Evolutionary conservation across 2,329 filamentous ascomycete species (phyloP), one percentile per base, ranked within the genome.

Genomic region (Aspergillus persii): DNA sequence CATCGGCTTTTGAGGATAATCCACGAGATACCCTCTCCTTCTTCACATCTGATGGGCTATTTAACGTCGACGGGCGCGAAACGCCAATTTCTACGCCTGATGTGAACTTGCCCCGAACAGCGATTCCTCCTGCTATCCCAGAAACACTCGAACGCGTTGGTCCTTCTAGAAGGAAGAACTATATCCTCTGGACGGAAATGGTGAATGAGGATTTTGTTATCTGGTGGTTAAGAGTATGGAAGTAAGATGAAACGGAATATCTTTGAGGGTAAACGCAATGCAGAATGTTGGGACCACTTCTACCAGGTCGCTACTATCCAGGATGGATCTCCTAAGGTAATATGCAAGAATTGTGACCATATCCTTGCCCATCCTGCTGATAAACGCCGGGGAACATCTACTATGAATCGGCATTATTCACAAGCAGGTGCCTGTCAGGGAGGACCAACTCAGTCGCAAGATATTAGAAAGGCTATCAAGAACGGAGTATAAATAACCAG

Each of bases 131-230:
- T 29, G 2, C n/a, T n/a, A 54, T 60, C 11, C 50, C 54, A 47
- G 29, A 27, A 15, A 54, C 46, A 5, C 44, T 60, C 27, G 18
- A 54, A 39, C 50, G 29, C 18, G 56, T 63, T 57, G 36, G 58
- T 15, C 61, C 53, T 27, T 4, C 2, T 60, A n/a, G n/a, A n/a
- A n/a, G n/a, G n/a, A n/a, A n/a, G n/a, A n/a, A n/a, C n/a, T n/a
- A n/a, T n/a, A n/a, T 29, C 61, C n/a, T 63, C 23, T 63, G 50
- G 53, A 57, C 50, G 8, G 47, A 54, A 11, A 60, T 59, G 44
- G 50, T 53, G 11, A 56, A 63, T 53, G 44, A 56, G 11, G 50
- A 60, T 1, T 63, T 54, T 18, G 39, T 60, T 36, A 56, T 4
- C 5, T 49, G 27, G 57, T 44, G 12, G 41, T 36, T 48, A 29